Percentiles rank a stretch among this genome's conserved stretches.
phyloP scores from a whole-genome alignment of 179 eudicot genomes.

The Camellia oleifera region DNA sequence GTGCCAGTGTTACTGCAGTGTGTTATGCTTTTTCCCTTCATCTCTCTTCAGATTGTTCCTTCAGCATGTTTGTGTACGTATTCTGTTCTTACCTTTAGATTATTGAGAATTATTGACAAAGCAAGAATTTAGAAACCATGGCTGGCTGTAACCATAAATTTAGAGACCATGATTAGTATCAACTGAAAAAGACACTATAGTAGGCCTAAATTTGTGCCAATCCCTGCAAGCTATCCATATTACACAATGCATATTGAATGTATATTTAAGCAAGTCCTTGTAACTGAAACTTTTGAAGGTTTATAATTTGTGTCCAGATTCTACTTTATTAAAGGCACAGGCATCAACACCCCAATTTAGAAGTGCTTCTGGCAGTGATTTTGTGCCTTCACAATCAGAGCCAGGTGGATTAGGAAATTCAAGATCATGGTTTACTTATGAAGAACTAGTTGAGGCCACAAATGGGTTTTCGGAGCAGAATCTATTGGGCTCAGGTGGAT shows the following conservation, averaged over 20 bases:
- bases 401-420: slow-evolving; percentile 66
- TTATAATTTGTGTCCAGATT: slow-evolving; percentile 41
- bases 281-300: background rate
- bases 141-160: background rate
- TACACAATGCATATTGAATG: background rate
- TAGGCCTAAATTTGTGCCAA: slow-evolving; percentile 3
- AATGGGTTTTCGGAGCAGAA: slow-evolving; percentile 69
- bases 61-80: background rate
- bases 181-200: background rate
- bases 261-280: background rate
- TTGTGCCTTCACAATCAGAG: slow-evolving; percentile 37
- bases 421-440: slow-evolving; percentile 67
- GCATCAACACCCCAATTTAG: slow-evolving; percentile 33
- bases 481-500: slow-evolving; percentile 92
- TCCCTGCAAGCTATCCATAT: background rate
- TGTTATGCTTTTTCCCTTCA: background rate
- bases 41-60: background rate
- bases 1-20: background rate
- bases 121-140: background rate
- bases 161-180: slow-evolving; percentile 1
- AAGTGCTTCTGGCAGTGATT: slow-evolving; percentile 41
- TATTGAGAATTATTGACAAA: background rate
- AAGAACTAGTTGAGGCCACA: slow-evolving; percentile 73
- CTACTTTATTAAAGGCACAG: slow-evolving; percentile 47
- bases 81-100: slow-evolving; percentile 1